phyloP scores from a whole-genome alignment of 306 rosid species.

The Begonia peltatifolia region DNA sequence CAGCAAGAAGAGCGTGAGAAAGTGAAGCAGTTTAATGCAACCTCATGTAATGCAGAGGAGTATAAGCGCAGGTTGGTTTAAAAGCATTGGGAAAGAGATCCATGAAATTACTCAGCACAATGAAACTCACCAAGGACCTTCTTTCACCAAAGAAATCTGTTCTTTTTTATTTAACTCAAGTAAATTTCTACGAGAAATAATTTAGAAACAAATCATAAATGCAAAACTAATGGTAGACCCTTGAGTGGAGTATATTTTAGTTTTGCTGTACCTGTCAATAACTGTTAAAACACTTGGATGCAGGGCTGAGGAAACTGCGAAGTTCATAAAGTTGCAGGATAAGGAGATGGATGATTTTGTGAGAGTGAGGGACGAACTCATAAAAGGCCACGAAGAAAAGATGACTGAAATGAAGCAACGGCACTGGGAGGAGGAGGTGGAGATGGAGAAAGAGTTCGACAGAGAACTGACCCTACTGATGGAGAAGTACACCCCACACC shows the following conservation, averaged over 20 bases:
- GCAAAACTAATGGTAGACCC: not conserved
- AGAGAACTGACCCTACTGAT: conserved; percentile 32
- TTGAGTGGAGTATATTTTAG: not conserved
- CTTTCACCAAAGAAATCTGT: no score
- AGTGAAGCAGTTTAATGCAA: conserved; percentile 32
- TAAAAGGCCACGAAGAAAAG: conserved; percentile 26
- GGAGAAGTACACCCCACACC: conserved; percentile 38
- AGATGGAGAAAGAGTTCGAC: conserved; percentile 36
- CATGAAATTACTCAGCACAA: no score
- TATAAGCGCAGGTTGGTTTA: conserved; percentile 27
- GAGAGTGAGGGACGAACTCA: conserved; percentile 31
- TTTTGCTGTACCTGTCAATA: not conserved
- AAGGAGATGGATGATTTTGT: conserved; percentile 47
- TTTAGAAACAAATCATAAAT: no score
- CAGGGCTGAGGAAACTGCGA: conserved; percentile 32
- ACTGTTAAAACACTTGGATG: conserved; percentile 4
- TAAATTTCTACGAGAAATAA: no score
- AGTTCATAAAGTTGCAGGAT: conserved; percentile 48
- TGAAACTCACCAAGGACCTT: no score
- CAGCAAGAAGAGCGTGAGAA: conserved; percentile 75
- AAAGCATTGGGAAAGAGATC: no score
- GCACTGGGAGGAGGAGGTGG: conserved; percentile 55
- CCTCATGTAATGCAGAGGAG: conserved; percentile 30
- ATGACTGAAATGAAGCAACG: conserved; percentile 28
- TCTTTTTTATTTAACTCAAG: not conserved